Conservation (phyloP, 176 grass and related monocot genomes). For the Musa beccarii region DNA sequence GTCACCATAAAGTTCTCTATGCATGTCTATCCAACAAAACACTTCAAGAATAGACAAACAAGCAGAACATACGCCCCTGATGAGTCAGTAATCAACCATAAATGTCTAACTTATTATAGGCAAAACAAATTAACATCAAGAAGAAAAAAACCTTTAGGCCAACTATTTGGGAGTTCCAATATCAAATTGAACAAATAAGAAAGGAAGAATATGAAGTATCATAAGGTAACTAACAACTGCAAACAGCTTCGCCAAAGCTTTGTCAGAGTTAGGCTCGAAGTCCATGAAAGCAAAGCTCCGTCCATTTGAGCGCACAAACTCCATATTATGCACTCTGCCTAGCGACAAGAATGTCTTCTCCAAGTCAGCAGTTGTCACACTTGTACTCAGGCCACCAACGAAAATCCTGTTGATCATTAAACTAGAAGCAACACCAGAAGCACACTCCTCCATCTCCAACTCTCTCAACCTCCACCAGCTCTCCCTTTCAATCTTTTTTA, state of each 20-base stretch:
- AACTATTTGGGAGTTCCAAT: not conserved
- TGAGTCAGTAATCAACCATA: too few species aligned
- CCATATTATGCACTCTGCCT: slow-evolving; percentile 41
- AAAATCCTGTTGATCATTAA: slow-evolving; percentile 32
- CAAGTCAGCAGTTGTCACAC: slow-evolving; percentile 42
- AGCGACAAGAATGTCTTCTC: slow-evolving; percentile 48
- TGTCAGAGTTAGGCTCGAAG: slow-evolving; percentile 66
- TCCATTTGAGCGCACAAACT: slow-evolving; percentile 54
- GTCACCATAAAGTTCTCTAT: not conserved
- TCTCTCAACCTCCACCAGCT: not conserved
- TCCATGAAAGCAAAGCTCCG: slow-evolving; percentile 78
- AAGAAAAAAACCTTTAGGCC: not conserved
- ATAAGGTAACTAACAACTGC: slow-evolving; percentile 33
- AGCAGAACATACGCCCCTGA: not conserved
- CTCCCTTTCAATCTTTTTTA: not conserved
- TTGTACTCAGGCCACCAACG: slow-evolving; percentile 52
- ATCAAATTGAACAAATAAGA: not conserved
- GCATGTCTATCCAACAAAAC: slow-evolving; percentile 2
- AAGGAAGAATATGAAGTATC: not conserved
- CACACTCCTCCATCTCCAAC: slow-evolving; percentile 6
- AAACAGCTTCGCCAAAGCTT: slow-evolving; percentile 68
- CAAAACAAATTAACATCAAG: not conserved
- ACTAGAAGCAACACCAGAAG: not conserved
- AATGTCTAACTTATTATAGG: too few species aligned
- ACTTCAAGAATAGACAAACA: not conserved